Percentiles rank a stretch among this genome's conserved stretches.
Evolutionary conservation across 2,329 filamentous ascomycete species (phyloP).

Genomic region (Phialophora verrucosa): DNA sequence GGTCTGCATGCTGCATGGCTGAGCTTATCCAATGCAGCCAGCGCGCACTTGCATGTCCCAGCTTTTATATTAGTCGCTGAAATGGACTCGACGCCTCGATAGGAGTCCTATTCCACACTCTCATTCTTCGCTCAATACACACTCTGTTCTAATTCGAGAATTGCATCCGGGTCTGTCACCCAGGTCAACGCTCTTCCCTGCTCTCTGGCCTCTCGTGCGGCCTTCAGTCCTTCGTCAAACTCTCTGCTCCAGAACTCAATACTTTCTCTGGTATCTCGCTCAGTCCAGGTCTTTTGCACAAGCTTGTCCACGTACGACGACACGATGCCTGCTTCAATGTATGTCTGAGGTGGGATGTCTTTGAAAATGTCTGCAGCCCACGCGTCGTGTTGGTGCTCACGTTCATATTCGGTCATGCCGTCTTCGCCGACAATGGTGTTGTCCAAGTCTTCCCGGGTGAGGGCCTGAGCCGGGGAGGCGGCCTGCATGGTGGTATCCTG

Average conservation of each 20-base stretch:
- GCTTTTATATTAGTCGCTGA: too few relatives aligned
- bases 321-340: constrained; percentile 30
- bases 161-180: constrained; percentile 32
- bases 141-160: constrained; percentile 11
- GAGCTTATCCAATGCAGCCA: background rate
- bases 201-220: constrained; percentile 23
- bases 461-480: background rate
- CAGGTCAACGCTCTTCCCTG: constrained; percentile 30
- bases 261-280: constrained; percentile 28
- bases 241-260: constrained; percentile 33
- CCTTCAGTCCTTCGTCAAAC: constrained; percentile 31
- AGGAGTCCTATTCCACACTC: background rate
- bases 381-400: constrained; percentile 33
- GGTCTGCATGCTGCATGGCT: background rate
- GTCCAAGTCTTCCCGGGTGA: constrained; percentile 30
- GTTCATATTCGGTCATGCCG: constrained; percentile 33
- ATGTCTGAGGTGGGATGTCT: constrained; percentile 24
- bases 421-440: constrained; percentile 30
- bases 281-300: constrained; percentile 34
- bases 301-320: constrained; percentile 29
- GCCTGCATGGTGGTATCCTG: background rate
- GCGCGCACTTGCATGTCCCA: too few relatives aligned
- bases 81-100: background rate
- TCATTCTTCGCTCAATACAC: constrained; percentile 1
- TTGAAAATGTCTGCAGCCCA: constrained; percentile 29